These are phyloP conservation scores for Populus ilicifolia DNA, from an alignment of 345 rosid species.

Conservation along the genomic window DNA sequence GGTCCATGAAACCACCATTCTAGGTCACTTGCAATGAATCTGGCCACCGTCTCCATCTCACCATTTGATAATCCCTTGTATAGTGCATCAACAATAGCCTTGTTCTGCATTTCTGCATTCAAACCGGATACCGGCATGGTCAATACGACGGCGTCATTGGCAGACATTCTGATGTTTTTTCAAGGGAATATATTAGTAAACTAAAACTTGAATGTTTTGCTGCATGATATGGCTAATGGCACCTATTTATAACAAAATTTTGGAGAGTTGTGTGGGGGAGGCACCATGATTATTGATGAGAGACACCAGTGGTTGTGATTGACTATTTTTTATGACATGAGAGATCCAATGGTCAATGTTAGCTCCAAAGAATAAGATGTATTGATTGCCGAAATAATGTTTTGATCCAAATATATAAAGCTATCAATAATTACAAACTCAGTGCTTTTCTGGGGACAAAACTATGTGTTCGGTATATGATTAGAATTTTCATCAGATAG, in stretches of 20 bases:
- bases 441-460: constrained; percentile 7
- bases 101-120: constrained; percentile 26
- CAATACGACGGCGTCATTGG: too few species aligned
- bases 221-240: too few species aligned
- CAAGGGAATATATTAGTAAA: too few species aligned
- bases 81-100: constrained; percentile 30
- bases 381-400: too few species aligned
- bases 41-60: constrained; percentile 29
- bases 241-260: too few species aligned
- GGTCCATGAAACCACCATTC: constrained; percentile 97
- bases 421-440: too few species aligned
- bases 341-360: not conserved
- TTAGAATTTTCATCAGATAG: not conserved
- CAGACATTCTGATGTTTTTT: too few species aligned
- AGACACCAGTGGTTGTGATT: not conserved
- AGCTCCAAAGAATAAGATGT: not conserved
- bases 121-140: not conserved
- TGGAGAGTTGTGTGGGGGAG: too few species aligned
- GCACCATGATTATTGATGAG: too few species aligned
- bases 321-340: not conserved
- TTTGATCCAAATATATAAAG: too few species aligned
- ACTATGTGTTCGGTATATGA: too few species aligned
- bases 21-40: constrained; percentile 57
- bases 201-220: not conserved
- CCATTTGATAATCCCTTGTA: constrained; percentile 53